Conservation (phyloP, 805 yeast species). For the Ogataea ramenticola region DNA sequence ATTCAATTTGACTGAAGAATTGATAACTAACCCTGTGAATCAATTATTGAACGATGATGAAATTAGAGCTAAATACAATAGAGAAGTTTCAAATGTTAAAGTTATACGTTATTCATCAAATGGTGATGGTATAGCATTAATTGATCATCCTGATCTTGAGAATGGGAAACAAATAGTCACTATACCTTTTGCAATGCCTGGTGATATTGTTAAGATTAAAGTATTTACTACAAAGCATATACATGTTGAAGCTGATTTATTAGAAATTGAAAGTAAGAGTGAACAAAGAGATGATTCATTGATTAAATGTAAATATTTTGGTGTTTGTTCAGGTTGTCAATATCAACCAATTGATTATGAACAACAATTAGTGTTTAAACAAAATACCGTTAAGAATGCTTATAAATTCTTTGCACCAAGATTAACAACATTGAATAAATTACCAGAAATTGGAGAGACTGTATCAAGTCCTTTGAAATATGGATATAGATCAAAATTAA, state of each 20-base stretch:
- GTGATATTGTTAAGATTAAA: slow-evolving; percentile 64
- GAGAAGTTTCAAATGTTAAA: slow-evolving; percentile 50
- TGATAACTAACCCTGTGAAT: slow-evolving; percentile 59
- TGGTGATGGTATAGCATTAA: slow-evolving; percentile 81
- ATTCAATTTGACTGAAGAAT: slow-evolving; percentile 33
- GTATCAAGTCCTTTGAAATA: slow-evolving; percentile 64
- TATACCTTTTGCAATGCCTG: slow-evolving; percentile 85
- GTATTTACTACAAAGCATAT: slow-evolving; percentile 73
- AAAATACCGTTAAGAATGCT: slow-evolving; percentile 72
- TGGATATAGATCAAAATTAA: slow-evolving; percentile 82
- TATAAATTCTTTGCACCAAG: slow-evolving; percentile 67
- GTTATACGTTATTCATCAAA: slow-evolving; percentile 59
- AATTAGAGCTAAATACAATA: slow-evolving; percentile 43
- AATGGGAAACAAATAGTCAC: slow-evolving; percentile 51
- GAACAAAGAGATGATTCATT: slow-evolving; percentile 44
- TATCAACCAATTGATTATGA: slow-evolving; percentile 73
- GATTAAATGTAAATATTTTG: slow-evolving; percentile 77
- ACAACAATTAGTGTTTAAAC: slow-evolving; percentile 66
- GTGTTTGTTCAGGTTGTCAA: slow-evolving; percentile 92
- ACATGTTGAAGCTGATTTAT: slow-evolving; percentile 69
- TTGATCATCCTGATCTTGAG: slow-evolving; percentile 49
- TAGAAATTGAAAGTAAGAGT: slow-evolving; percentile 34
- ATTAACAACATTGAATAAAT: slow-evolving; percentile 29
- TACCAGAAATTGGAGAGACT: slow-evolving; percentile 53
- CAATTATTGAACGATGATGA: slow-evolving; percentile 54